phyloP scores from a whole-genome alignment of 495 filamentous ascomycete species.

The Trypethelium eluteriae region DNA sequence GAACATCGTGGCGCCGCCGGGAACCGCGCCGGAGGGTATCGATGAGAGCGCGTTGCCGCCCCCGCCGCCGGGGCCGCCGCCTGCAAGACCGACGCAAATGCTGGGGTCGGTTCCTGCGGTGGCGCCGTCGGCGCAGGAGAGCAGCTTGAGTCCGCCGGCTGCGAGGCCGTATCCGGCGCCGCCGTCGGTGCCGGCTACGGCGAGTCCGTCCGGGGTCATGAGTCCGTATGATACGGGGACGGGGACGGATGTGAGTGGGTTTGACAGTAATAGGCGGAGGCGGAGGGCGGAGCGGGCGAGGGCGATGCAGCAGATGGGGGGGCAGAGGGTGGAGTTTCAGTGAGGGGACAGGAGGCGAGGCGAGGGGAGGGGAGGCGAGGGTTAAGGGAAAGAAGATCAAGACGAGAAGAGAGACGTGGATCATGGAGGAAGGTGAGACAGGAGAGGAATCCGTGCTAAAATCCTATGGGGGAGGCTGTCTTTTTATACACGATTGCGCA shows the following conservation, averaged over 20 bases:
- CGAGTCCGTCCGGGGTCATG: conserved; percentile 25
- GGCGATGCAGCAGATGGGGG: conserved; percentile 25
- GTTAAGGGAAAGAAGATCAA: background rate
- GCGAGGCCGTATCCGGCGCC: conserved; percentile 14
- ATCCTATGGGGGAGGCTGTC: no score
- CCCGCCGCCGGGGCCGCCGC: conserved; percentile 26
- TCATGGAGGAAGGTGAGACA: background rate
- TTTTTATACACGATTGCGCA: no score
- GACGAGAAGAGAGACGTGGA: background rate
- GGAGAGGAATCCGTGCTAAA: background rate
- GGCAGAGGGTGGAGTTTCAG: conserved; percentile 32
- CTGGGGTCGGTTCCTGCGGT: background rate
- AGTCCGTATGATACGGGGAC: conserved; percentile 34
- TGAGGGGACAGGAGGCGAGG: conserved; percentile 16
- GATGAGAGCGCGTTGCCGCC: conserved; percentile 24
- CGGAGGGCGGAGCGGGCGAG: conserved; percentile 36
- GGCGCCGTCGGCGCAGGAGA: background rate
- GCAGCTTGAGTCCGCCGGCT: background rate
- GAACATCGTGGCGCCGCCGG: conserved; percentile 13
- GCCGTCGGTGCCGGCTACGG: conserved; percentile 21
- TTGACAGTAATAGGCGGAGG: conserved; percentile 34
- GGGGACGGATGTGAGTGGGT: conserved; percentile 36
- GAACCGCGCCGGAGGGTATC: conserved; percentile 16
- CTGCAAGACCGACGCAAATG: background rate
- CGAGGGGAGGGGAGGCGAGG: background rate